phyloP scores from a whole-genome alignment of 169 alveolate species.

The Haemoproteus tartakovskyi region DNA sequence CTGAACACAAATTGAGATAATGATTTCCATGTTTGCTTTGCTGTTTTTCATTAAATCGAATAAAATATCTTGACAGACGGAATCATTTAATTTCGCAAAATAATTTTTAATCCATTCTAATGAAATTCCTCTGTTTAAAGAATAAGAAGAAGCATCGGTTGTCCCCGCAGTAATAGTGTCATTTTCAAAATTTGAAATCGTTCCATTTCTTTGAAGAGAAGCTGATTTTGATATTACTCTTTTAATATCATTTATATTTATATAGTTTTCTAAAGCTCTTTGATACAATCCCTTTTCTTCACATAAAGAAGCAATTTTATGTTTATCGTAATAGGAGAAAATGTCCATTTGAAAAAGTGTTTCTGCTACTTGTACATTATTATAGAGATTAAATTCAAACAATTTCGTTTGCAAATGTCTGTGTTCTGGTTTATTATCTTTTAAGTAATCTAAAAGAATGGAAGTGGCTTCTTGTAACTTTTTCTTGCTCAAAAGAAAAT shows the following conservation, averaged over 20 bases:
- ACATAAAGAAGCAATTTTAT: slow-evolving; percentile 94
- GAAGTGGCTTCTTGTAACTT: slow-evolving; percentile 96
- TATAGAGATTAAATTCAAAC: slow-evolving; percentile 92
- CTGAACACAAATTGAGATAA: slow-evolving; percentile 69
- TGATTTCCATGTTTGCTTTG: slow-evolving; percentile 64
- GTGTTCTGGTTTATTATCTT: slow-evolving; percentile 95
- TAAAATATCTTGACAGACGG: slow-evolving; percentile 59
- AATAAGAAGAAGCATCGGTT: neutral
- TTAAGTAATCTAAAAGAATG: slow-evolving; percentile 94
- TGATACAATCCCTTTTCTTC: slow-evolving; percentile 96
- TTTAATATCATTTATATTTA: slow-evolving; percentile 91
- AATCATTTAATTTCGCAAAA: slow-evolving; percentile 59
- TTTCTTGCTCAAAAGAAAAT: slow-evolving; percentile 67
- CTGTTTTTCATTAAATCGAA: slow-evolving; percentile 70
- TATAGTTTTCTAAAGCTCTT: slow-evolving; percentile 94
- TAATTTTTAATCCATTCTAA: slow-evolving; percentile 57
- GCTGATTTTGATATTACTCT: slow-evolving; percentile 89
- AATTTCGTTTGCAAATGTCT: slow-evolving; percentile 97
- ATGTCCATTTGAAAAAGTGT: slow-evolving; percentile 71
- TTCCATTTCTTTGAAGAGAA: slow-evolving; percentile 72
- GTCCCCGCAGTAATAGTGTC: neutral
- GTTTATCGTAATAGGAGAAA: slow-evolving; percentile 96
- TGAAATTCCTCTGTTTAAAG: slow-evolving; percentile 19
- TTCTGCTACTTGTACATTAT: slow-evolving; percentile 76
- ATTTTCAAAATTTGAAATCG: neutral